phyloP scores from a whole-genome alignment of 2,329 filamentous ascomycete species.

The Pseudogymnoascus sp. region DNA sequence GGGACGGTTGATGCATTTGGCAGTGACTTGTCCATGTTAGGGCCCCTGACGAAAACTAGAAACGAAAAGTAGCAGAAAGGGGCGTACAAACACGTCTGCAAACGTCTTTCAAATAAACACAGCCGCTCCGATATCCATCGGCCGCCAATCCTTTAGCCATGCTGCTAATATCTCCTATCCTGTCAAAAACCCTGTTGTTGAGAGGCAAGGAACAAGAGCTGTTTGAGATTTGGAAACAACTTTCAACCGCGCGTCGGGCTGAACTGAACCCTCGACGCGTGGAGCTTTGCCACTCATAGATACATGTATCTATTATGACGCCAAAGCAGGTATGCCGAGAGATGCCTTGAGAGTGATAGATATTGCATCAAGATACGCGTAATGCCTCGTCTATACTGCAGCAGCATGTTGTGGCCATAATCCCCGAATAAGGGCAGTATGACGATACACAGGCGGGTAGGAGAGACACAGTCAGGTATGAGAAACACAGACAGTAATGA shows the following conservation, averaged over 20 bases:
- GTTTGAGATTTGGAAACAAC: neutral
- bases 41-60: constrained; percentile 6
- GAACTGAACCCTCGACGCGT: neutral
- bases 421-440: constrained; percentile 3
- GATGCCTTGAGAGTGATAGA: neutral
- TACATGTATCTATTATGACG: neutral
- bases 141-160: neutral
- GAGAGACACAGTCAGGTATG: neutral
- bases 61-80: constrained; percentile 1
- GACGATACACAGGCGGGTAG: constrained; percentile 1
- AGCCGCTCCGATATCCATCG: neutral
- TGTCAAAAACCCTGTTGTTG: neutral
- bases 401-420: neutral
- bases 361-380: neutral
- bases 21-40: neutral
- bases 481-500: neutral
- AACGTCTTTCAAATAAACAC: neutral
- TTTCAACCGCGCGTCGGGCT: neutral
- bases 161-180: neutral
- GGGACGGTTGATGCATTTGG: constrained; percentile 1
- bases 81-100: constrained; percentile 6
- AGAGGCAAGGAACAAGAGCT: neutral
- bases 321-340: neutral
- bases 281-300: neutral
- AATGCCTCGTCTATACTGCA: neutral